These are phyloP conservation scores for Rhizophora apiculata DNA, from an alignment of 345 rosid genomes.

Conservation along the genomic window DNA sequence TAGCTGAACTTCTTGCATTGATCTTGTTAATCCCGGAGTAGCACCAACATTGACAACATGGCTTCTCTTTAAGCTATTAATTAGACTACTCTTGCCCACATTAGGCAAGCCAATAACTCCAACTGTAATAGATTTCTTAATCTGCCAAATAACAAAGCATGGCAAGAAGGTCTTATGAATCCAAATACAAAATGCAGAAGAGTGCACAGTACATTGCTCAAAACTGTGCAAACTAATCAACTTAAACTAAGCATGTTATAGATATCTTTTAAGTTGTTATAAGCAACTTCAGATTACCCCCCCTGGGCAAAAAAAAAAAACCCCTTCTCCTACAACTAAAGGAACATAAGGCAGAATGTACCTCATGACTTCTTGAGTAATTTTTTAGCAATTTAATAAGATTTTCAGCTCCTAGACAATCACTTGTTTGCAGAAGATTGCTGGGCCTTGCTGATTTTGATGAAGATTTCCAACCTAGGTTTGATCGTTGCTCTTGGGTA, in stretches of 20 bases:
- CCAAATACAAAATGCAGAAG: not conserved
- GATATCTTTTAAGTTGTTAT: too few species aligned
- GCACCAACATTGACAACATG: conserved; percentile 94
- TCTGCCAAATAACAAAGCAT: conserved; percentile 36
- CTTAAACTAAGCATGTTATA: too few species aligned
- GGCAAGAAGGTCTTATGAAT: too few species aligned
- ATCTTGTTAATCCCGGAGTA: conserved; percentile 89
- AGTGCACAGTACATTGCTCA: conserved; percentile 2
- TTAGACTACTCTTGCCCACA: conserved; percentile 98
- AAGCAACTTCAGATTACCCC: too few species aligned
- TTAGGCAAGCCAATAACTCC: conserved; percentile 92
- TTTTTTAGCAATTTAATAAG: conserved; percentile 85
- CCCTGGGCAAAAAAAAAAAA: too few species aligned
- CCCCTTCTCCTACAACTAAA: not conserved
- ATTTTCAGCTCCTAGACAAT: conserved; percentile 96
- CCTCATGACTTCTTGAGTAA: conserved; percentile 96
- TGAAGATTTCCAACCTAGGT: conserved; percentile 87
- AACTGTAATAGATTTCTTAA: conserved; percentile 86
- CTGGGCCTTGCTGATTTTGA: conserved; percentile 64
- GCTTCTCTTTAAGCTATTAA: conserved; percentile 91
- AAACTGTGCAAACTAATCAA: not conserved
- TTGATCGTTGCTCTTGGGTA: conserved; percentile 88
- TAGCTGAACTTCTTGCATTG: conserved; percentile 93
- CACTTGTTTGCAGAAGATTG: conserved; percentile 76
- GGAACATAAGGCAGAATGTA: conserved; percentile 20